These are phyloP conservation scores for Uronychia binucleata DNA, from an alignment of 73 alveolate genomes.

Conservation along the genomic window DNA sequence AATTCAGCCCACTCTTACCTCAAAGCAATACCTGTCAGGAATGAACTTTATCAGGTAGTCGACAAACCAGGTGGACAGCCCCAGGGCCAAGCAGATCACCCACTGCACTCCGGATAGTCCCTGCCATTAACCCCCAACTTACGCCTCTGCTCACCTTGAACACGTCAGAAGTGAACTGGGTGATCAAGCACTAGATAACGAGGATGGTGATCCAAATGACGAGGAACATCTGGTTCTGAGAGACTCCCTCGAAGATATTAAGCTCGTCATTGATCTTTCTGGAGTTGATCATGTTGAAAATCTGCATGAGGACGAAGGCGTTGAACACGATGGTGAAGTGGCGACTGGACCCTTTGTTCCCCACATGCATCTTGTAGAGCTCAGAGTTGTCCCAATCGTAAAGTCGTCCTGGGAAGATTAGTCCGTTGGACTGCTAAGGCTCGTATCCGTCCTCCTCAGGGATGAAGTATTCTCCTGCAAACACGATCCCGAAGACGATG, in stretches of 20 bases:
- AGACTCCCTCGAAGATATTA: slow-evolving; percentile 64
- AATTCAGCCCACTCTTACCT: too few species aligned
- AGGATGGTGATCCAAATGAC: slow-evolving; percentile 70
- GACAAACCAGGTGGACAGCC: slow-evolving; percentile 65
- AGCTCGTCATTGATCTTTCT: slow-evolving; percentile 89
- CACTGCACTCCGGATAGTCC: slow-evolving; percentile 85
- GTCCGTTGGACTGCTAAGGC: slow-evolving; percentile 29
- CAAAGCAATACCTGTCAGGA: slow-evolving; percentile 65
- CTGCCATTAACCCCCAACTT: too few species aligned
- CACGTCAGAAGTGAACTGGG: slow-evolving; percentile 56
- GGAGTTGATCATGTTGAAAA: slow-evolving; percentile 88
- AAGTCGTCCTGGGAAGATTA: slow-evolving; percentile 58
- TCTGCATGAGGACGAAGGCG: slow-evolving; percentile 81
- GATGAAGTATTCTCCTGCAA: slow-evolving; percentile 71
- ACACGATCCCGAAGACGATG: slow-evolving; percentile 58
- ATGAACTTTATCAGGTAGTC: slow-evolving; percentile 52
- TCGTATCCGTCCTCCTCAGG: slow-evolving; percentile 66
- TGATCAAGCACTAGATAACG: slow-evolving; percentile 47
- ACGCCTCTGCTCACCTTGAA: slow-evolving; percentile 21
- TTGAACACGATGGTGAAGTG: slow-evolving; percentile 91
- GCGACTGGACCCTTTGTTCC: slow-evolving; percentile 76
- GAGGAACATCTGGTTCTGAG: slow-evolving; percentile 62
- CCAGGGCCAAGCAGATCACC: slow-evolving; percentile 79
- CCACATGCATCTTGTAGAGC: slow-evolving; percentile 60
- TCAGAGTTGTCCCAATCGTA: slow-evolving; percentile 60